Conservation (phyloP, 345 rosid species). For the Populus ilicifolia region DNA sequence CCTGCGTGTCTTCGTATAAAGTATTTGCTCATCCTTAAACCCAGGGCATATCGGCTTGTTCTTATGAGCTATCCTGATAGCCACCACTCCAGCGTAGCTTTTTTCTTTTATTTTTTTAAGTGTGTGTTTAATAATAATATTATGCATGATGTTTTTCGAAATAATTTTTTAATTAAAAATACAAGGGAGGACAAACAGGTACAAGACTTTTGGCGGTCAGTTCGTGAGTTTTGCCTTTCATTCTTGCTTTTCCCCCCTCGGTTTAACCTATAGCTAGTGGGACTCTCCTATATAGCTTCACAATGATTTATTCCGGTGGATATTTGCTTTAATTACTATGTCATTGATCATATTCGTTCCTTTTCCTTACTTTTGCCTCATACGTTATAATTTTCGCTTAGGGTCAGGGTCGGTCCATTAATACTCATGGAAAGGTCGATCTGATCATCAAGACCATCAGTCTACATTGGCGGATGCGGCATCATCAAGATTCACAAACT, state of each 20-base stretch:
- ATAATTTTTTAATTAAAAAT: no score
- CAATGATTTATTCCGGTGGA: slow-evolving; percentile 15
- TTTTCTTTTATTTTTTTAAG: not conserved
- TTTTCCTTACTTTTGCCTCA: slow-evolving; percentile 7
- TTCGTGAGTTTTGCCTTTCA: not conserved
- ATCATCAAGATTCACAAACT: slow-evolving; percentile 48
- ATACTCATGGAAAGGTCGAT: not conserved
- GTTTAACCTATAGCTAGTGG: slow-evolving; percentile 8
- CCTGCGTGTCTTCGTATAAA: not conserved
- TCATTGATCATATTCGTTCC: not conserved
- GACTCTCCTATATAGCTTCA: slow-evolving; percentile 5
- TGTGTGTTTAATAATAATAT: no score
- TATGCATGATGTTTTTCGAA: no score
- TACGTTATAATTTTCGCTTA: not conserved
- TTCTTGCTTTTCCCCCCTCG: not conserved
- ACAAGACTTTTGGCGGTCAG: not conserved
- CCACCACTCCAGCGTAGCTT: not conserved
- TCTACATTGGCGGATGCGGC: slow-evolving; percentile 42
- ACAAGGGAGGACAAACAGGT: not conserved
- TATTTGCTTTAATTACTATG: slow-evolving; percentile 4
- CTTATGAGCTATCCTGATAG: not conserved
- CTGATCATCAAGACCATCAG: slow-evolving; percentile 16
- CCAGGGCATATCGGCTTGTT: not conserved
- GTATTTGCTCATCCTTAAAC: not conserved
- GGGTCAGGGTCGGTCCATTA: slow-evolving; percentile 15